A percentile compares a stretch with the other conserved stretches of the same genome.
phyloP scores from a whole-genome alignment of 305 asterid genomes.

The Plantago coronopus region DNA sequence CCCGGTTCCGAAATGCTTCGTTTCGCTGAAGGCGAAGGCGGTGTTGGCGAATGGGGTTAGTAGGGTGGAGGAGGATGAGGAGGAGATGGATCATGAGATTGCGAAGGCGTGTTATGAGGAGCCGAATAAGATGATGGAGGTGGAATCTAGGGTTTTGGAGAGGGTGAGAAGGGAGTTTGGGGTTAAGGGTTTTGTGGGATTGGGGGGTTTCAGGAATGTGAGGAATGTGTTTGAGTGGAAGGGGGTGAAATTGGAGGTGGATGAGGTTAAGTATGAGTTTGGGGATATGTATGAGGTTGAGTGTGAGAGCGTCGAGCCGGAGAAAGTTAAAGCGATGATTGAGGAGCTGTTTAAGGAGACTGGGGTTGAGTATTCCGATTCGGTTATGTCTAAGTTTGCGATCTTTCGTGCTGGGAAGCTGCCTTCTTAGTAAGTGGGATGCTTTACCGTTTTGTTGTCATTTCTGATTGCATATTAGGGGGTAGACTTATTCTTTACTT shows the following conservation, averaged over 20 bases:
- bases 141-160: conserved; percentile 61
- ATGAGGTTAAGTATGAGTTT: conserved; percentile 71
- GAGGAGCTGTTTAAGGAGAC: conserved; percentile 63
- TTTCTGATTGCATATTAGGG: not conserved
- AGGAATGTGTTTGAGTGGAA: conserved; percentile 83
- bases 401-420: conserved; percentile 70
- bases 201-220: conserved; percentile 76
- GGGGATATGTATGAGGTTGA: conserved; percentile 86
- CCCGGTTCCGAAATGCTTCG: conserved; percentile 52
- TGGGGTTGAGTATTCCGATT: conserved; percentile 58
- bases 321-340: conserved; percentile 61
- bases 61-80: conserved; percentile 89
- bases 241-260: conserved; percentile 77
- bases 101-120: conserved; percentile 57
- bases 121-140: conserved; percentile 39
- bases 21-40: conserved; percentile 77
- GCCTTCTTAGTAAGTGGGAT: conserved; percentile 52
- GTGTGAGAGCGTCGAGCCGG: conserved; percentile 88
- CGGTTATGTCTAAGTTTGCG: conserved; percentile 71
- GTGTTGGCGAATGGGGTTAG: conserved; percentile 70
- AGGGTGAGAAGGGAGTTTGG: conserved; percentile 73
- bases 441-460: not conserved
- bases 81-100: conserved; percentile 53
- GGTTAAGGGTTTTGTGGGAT: conserved; percentile 52
- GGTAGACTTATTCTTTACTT: no score